phyloP scores from a whole-genome alignment of 169 alveolate species.

The Plasmodium gaboni region DNA sequence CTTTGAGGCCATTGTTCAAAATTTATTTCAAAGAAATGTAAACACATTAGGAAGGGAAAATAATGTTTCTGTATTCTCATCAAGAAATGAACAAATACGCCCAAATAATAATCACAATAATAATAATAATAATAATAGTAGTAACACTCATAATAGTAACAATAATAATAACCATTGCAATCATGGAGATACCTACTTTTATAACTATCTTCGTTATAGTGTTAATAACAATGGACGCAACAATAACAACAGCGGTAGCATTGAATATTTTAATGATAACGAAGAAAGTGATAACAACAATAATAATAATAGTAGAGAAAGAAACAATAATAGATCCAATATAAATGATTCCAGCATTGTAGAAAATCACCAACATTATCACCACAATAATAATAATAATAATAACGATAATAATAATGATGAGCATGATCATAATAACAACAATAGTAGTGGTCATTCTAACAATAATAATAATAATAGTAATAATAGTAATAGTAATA shows the following conservation, averaged over 20 bases:
- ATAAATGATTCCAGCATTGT: neutral
- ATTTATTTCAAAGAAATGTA: constrained; percentile 1
- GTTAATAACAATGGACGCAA: constrained; percentile 3
- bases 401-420: neutral
- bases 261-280: neutral
- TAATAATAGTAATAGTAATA: neutral
- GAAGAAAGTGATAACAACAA: neutral
- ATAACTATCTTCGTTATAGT: constrained; percentile 31
- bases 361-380: too few relatives aligned
- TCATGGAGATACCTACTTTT: constrained; percentile 54
- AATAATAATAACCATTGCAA: neutral
- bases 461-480: neutral
- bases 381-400: neutral
- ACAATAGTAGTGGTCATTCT: neutral
- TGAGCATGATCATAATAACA: neutral
- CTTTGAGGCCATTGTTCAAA: neutral
- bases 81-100: neutral
- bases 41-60: neutral
- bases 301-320: neutral
- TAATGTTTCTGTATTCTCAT: neutral
- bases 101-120: neutral
- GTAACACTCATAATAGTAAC: neutral
- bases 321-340: neutral
- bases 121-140: neutral
- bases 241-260: neutral